Evolutionary conservation across 73 alveolate species (phyloP).

Genomic region (Symbiodinium natans): DNA sequence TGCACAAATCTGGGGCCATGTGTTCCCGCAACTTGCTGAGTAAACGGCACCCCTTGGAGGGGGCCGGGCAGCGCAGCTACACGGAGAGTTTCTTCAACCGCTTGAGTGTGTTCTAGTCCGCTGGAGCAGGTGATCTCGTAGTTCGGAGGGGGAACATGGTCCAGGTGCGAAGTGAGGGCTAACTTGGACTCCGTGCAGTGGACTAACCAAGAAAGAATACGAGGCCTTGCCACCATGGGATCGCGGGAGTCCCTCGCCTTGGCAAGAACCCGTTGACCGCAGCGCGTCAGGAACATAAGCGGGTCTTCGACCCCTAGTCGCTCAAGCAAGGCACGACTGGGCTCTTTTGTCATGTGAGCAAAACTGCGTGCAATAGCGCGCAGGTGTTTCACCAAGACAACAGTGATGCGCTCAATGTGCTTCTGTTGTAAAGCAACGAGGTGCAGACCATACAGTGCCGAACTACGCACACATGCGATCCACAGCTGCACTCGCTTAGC

Average conservation of each 20-base stretch:
- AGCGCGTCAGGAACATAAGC: not conserved
- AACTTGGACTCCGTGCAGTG: not conserved
- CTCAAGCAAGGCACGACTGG: no score
- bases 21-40: not conserved
- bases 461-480: not conserved
- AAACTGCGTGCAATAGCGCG: no score
- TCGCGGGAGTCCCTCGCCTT: not conserved
- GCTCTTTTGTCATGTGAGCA: no score
- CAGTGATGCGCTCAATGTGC: not conserved
- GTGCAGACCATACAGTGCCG: not conserved
- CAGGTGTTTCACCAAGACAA: no score
- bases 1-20: not conserved
- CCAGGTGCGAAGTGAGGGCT: not conserved
- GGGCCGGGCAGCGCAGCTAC: not conserved
- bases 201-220: not conserved
- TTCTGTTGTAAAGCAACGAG: not conserved
- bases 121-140: not conserved
- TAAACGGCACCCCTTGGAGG: not conserved
- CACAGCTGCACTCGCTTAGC: not conserved
- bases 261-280: not conserved
- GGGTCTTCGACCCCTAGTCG: not conserved
- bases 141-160: not conserved
- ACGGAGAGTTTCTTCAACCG: not conserved
- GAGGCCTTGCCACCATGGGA: not conserved
- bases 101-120: not conserved